phyloP scores from a whole-genome alignment of 805 yeast genomes.

The Maudiozyma saulgeensis region DNA sequence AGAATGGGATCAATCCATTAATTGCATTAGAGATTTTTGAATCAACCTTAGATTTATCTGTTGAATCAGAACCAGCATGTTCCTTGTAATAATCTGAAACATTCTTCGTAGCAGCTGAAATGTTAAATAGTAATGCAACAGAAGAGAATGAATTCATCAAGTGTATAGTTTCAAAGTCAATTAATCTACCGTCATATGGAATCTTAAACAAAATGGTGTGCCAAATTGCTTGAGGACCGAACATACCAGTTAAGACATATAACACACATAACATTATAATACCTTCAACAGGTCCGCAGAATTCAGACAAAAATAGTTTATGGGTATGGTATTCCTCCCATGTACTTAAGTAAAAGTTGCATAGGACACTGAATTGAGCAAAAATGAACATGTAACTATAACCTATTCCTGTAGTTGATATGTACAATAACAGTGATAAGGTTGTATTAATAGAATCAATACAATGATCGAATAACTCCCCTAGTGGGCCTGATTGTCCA shows the following conservation, averaged over 20 bases:
- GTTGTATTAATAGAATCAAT: constrained; percentile 72
- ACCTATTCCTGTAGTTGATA: constrained; percentile 69
- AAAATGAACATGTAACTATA: constrained; percentile 50
- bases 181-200: constrained; percentile 10
- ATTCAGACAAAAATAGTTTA: constrained; percentile 62
- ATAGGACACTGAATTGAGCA: constrained; percentile 62
- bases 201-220: constrained; percentile 30
- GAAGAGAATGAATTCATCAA: constrained; percentile 49
- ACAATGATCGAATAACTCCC: constrained; percentile 91
- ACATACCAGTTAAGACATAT: constrained; percentile 53
- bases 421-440: constrained; percentile 63
- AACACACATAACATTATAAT: constrained; percentile 51
- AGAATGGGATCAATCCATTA: constrained; percentile 61
- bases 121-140: constrained; percentile 53
- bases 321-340: constrained; percentile 97
- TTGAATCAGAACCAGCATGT: constrained; percentile 16
- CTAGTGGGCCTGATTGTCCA: constrained; percentile 91
- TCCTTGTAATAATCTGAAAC: constrained; percentile 40
- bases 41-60: constrained; percentile 9
- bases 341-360: constrained; percentile 81
- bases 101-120: constrained; percentile 56
- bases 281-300: constrained; percentile 96
- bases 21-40: constrained; percentile 30
- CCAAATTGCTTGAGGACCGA: constrained; percentile 67
- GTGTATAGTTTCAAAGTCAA: constrained; percentile 36